phyloP scores from a whole-genome alignment of 1,284 basidiomycete genomes.

The Leccinum solheimii region DNA sequence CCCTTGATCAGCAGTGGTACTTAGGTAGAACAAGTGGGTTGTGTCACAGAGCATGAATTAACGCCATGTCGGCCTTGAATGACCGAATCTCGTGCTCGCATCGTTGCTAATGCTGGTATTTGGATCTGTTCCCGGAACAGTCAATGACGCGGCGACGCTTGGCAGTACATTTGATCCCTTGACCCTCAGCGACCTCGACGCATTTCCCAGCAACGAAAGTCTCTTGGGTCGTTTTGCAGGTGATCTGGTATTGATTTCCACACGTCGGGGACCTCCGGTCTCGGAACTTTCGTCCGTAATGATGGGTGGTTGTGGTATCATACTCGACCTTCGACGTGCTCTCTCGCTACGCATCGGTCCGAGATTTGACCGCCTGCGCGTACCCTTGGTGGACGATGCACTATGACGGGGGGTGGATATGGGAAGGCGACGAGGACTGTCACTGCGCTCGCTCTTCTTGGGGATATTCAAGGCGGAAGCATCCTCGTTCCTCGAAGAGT shows the following conservation, averaged over 20 bases:
- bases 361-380: conserved; percentile 68
- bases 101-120: conserved; percentile 33
- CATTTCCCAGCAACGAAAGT: conserved; percentile 50
- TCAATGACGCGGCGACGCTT: conserved; percentile 12
- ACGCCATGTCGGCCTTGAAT: conserved; percentile 32
- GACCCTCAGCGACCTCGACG: conserved; percentile 31
- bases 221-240: conserved; percentile 67
- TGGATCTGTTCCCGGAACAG: conserved; percentile 28
- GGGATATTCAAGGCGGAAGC: conserved; percentile 30
- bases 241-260: conserved; percentile 47
- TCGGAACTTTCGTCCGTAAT: conserved; percentile 27
- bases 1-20: conserved; percentile 9
- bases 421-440: conserved; percentile 51
- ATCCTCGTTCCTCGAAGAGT: conserved; percentile 24
- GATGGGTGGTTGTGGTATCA: conserved; percentile 60
- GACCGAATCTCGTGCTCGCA: conserved; percentile 20
- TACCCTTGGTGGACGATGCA: conserved; percentile 37
- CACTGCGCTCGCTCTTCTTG: conserved; percentile 39
- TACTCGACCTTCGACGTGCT: conserved; percentile 67
- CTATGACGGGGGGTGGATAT: conserved; percentile 47
- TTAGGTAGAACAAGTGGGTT: conserved; percentile 3
- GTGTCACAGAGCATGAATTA: conserved; percentile 10
- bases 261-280: conserved; percentile 41
- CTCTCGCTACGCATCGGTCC: conserved; percentile 72
- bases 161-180: conserved; percentile 27